Conservation (phyloP, 1,139 yeast genomes). For the Pichia sp. region DNA sequence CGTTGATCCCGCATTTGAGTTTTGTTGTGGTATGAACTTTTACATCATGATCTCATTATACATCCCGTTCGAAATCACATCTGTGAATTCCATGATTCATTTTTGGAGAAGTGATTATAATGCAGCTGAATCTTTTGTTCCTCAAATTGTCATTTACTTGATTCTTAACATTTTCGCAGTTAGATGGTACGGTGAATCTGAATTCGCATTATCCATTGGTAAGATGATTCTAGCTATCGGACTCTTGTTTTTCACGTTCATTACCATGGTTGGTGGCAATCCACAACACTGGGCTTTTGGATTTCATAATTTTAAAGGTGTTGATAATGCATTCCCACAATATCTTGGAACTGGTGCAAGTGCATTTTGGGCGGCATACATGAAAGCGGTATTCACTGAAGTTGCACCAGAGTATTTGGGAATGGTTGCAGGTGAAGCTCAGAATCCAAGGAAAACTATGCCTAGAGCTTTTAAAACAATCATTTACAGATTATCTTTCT, state of each 20-base stretch:
- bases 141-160: constrained; percentile 37
- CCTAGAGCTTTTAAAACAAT: constrained; percentile 44
- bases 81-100: constrained; percentile 49
- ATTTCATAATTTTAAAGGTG: constrained; percentile 58
- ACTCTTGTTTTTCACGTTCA: constrained; percentile 44
- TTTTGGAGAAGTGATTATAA: constrained; percentile 51
- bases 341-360: constrained; percentile 43
- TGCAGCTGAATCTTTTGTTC: constrained; percentile 46
- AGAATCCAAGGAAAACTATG: constrained; percentile 46
- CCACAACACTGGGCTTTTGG: constrained; percentile 60
- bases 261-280: constrained; percentile 54
- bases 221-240: constrained; percentile 55
- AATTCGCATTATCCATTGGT: constrained; percentile 58
- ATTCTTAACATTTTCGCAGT: constrained; percentile 42
- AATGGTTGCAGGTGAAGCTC: constrained; percentile 52
- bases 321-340: constrained; percentile 55
- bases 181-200: constrained; percentile 56
- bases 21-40: constrained; percentile 45
- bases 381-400: constrained; percentile 52
- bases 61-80: constrained; percentile 51
- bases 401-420: constrained; percentile 56
- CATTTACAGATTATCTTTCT: constrained; percentile 33
- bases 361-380: constrained; percentile 59
- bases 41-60: constrained; percentile 48
- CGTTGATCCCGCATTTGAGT: constrained; percentile 51